Base-by-base conservation (phyloP, 805 yeast species). In the Spathaspora gorwiae region DNA sequence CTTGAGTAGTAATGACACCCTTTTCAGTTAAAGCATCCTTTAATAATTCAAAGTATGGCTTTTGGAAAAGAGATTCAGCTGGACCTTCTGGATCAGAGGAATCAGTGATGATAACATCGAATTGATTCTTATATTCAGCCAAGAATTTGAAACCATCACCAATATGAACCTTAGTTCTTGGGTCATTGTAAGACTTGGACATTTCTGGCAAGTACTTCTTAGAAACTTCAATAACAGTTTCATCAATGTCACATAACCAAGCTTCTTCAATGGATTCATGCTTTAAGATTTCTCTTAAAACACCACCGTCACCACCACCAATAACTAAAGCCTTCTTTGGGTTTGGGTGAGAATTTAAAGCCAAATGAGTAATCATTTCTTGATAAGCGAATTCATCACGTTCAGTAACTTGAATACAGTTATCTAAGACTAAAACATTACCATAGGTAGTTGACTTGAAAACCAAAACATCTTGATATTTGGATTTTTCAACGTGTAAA, bases 301-400 rank as follows among this genome's bases (percentile, higher is more conserved):
- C 98, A 69, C 98, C 98, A 57, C 99, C 99, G 66, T 92, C 99
- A 61, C 99, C 99, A 53, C 99, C 99, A 48, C 99, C 99, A 61
- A 92, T 87, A 52, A 92, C 98, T 46, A 92, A 75, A 24, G 95
- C 97, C 58, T 78, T 84, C 76, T 87, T 88, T 47, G 98, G 98
- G 72, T 87, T 83, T 57, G 96, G 90, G 71, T 94, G 98, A 44
- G 94, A 82, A 79, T 84, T 87, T 68, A 94, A 61, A 6, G 96
- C 96, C 60, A 94, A 76, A 70, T 92, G 97, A 35, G 97, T 75
- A 67, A 92, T 92, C 98, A 92, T 94, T 73, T 92, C 99, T 74
- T 94, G 99, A 76, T 90, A 92, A 26, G 97, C 81, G 68, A 88
- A 92, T 73, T 92, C 99, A 60, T 92, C 99, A 62, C 98, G 83